Base-by-base conservation (phyloP, 176 grass and related monocot species). In the Areca catechu region DNA sequence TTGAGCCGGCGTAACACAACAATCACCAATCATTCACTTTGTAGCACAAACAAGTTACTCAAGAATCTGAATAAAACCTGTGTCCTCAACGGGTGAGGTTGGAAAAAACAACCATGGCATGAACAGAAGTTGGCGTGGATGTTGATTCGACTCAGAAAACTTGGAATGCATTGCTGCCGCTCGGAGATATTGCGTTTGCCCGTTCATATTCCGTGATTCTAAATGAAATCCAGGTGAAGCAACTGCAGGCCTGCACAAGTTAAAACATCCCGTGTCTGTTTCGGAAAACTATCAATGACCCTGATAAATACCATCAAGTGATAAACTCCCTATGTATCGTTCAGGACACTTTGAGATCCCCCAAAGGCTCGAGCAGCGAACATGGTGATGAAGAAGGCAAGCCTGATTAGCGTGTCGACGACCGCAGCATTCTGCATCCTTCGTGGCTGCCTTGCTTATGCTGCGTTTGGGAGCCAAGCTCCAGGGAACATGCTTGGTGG, bases 141-240 rank as follows among this genome's bases (percentile, higher is more conserved):
- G 67, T 85, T 5, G 52, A 61, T 63, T 69, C 80, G 15, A 73
- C 83, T 63, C 65, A 85, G 50, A 97, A 97, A 69, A 73, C 91
- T 54, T 91, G 93, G 83, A 50, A 81, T 0, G 68, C 78, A 3
- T 71, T 91, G 37, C 83, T 88, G 56, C 80, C 93, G 34, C 83
- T 91, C 15, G 93, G 93, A 22, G 66, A 97, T 68, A 85, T 91
- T 14, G 93, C 93, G 0, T 91, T 91, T 48, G 83, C 93, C 4
- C 91, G 88, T 54, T 91, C 86, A 0, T 97, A 79, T 71, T 91
- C 93, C 22, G 74, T 97, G 87, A 82, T 91, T 69, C 78, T 97
- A 4, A 90, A 88, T 15, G 93, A 97, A 70, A 97, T 97, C 58
- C 83, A 97, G 73, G 91, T 84, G 74, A 48, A 49, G 5, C 15